phyloP scores from a whole-genome alignment of 306 rosid genomes.

The Aeschynomene evenia region DNA sequence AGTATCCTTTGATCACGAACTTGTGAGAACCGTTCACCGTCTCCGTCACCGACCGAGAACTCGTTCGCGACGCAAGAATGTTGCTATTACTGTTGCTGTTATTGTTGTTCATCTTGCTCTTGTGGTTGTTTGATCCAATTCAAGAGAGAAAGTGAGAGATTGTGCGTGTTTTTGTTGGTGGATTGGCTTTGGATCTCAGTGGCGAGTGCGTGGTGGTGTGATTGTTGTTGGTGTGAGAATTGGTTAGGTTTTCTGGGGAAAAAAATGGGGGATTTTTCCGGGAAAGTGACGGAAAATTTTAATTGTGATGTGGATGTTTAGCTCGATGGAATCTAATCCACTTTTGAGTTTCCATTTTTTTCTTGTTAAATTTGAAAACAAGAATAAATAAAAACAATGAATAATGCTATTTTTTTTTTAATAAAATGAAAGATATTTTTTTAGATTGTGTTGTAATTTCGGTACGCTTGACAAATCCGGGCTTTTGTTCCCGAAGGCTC shows the following conservation, averaged over 20 bases:
- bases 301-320: not conserved
- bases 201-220: not conserved
- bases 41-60: slow-evolving; percentile 88
- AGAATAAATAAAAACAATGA: not conserved
- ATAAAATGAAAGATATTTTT: too few relatives aligned
- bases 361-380: not conserved
- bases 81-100: not conserved
- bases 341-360: not conserved
- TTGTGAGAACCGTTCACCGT: slow-evolving; percentile 96
- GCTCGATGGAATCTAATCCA: not conserved
- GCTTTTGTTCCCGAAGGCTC: too few relatives aligned
- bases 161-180: not conserved
- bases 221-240: not conserved
- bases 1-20: slow-evolving; percentile 82
- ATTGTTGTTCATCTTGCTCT: not conserved
- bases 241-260: not conserved
- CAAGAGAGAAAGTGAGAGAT: not conserved
- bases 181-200: not conserved
- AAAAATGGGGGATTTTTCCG: not conserved
- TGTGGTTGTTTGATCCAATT: not conserved
- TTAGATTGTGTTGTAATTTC: too few relatives aligned
- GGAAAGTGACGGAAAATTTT: not conserved
- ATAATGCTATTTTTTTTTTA: too few relatives aligned
- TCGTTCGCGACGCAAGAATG: slow-evolving; percentile 57
- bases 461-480: too few relatives aligned